A percentile compares a stretch with the other conserved stretches of the same genome.
Evolutionary conservation across 2,329 filamentous ascomycete genomes (phyloP).

Genomic region (Aspergillus spinulosporus): DNA sequence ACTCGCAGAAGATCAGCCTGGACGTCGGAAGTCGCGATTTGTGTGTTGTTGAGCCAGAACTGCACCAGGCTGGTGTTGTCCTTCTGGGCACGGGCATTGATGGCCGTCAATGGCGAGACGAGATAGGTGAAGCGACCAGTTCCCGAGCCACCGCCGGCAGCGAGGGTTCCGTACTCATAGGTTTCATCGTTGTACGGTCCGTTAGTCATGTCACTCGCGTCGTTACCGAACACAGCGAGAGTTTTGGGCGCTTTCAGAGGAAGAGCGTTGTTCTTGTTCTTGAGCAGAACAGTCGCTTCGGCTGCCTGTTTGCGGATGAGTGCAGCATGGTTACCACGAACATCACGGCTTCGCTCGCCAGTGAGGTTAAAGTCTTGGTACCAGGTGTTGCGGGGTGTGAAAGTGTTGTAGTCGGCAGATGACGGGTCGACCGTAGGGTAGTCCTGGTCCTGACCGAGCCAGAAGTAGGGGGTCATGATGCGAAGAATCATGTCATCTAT

Average conservation of each 20-base stretch:
- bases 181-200: constrained; percentile 15
- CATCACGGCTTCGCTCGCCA: constrained; percentile 48
- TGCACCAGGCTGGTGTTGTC: constrained; percentile 26
- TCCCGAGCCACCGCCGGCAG: constrained; percentile 22
- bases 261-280: constrained; percentile 52
- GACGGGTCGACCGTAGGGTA: constrained; percentile 36
- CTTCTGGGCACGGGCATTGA: constrained; percentile 26
- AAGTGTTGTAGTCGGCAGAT: constrained; percentile 12
- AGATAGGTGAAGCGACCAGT: constrained; percentile 27
- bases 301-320: constrained; percentile 73
- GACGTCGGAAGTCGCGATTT: constrained; percentile 12
- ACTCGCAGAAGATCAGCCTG: constrained; percentile 25
- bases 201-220: constrained; percentile 42
- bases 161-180: constrained; percentile 22
- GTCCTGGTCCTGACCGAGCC: constrained; percentile 45
- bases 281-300: constrained; percentile 72
- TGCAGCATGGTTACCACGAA: constrained; percentile 66
- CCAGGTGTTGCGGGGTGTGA: constrained; percentile 18
- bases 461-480: constrained; percentile 51
- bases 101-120: constrained; percentile 31
- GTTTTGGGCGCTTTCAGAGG: constrained; percentile 51
- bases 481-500: constrained; percentile 51
- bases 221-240: constrained; percentile 54
- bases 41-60: constrained; percentile 24
- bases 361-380: constrained; percentile 21